A percentile compares a stretch with the other conserved stretches of the same genome.
phyloP scores from a whole-genome alignment of 2,329 filamentous ascomycete species.

The Sporothrix mexicana region DNA sequence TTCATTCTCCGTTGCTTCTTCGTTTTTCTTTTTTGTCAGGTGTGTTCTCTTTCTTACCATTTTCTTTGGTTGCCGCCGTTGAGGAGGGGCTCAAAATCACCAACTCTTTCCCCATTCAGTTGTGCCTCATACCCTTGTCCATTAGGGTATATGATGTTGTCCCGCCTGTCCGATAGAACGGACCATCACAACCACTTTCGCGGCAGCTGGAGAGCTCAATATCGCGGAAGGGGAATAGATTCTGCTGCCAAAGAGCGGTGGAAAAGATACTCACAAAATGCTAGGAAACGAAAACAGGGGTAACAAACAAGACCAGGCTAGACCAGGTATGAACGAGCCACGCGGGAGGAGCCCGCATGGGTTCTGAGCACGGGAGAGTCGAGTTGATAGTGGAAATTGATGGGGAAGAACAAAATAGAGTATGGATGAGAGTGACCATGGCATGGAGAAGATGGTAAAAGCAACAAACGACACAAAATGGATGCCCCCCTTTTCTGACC shows the following conservation, averaged over 20 bases:
- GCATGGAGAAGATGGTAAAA: background rate
- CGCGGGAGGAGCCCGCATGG: background rate
- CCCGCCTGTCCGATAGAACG: background rate
- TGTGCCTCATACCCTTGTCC: background rate
- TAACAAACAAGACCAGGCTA: background rate
- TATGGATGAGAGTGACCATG: too few relatives aligned
- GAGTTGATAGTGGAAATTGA: background rate
- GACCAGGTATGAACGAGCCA: background rate
- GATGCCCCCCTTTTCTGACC: background rate
- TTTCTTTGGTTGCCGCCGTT: background rate
- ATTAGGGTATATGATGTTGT: background rate
- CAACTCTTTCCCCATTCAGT: background rate
- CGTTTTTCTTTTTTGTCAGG: background rate
- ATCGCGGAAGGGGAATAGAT: too few relatives aligned
- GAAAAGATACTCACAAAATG: background rate
- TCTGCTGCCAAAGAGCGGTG: background rate
- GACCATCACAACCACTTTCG: constrained; percentile 3
- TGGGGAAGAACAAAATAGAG: background rate
- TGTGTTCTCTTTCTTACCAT: background rate
- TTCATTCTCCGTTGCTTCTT: background rate
- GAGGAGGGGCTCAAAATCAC: too few relatives aligned
- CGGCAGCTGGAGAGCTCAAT: background rate
- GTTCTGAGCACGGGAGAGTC: background rate
- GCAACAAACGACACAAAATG: background rate
- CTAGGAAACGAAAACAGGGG: background rate